Base-by-base conservation (phyloP, 2,329 filamentous ascomycete species). In the Cordyceps fumosorosea region DNA sequence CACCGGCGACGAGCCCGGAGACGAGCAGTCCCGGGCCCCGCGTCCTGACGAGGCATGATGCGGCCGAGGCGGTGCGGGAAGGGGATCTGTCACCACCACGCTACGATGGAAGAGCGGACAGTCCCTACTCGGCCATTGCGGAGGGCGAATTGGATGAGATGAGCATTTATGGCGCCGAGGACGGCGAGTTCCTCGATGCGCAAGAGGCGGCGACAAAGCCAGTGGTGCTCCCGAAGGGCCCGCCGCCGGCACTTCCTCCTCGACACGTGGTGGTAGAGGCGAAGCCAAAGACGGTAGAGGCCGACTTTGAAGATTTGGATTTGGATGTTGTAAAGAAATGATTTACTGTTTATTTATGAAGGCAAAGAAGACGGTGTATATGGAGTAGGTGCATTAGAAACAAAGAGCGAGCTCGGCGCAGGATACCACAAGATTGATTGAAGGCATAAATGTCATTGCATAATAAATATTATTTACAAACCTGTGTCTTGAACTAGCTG, bases 251-350 rank as follows among this genome's bases (percentile, higher is more conserved):
- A 24, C 47, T 64, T 3, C 63, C 63, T 24, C 56, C 56, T 5
- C 53, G 54, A 10, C 34, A 47, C 6, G 29, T 29, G 24, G 22
- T n/a, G 10, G 20, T 48, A 7, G 48, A 37, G 14, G 34, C n/a
- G 22, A 60, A 47, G 48, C 32, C 48, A 18, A 60, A 40, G 48
- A 32, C 48, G n/a, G 32, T 34, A 12, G 54, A 58, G 7, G 4
- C 45, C 3, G 62, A 44, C 3, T 64, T 64, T 29, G 62, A 64
- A 29, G 58, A 64, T 29, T 52, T 64, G 12, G 62, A 64, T 24
- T 24, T 64, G 24, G 18, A 57, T n/a, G 62, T 54, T 47, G 14
- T 5, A 7, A 47, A 54, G 42, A 20, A 56, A 14, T 45, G 40
- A 34, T 45, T 20, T 22, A 12, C 56, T 34, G 34, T 11, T 26